phyloP scores from a whole-genome alignment of 164 flowering plant genomes.

The Chimonanthus salicifolius region DNA sequence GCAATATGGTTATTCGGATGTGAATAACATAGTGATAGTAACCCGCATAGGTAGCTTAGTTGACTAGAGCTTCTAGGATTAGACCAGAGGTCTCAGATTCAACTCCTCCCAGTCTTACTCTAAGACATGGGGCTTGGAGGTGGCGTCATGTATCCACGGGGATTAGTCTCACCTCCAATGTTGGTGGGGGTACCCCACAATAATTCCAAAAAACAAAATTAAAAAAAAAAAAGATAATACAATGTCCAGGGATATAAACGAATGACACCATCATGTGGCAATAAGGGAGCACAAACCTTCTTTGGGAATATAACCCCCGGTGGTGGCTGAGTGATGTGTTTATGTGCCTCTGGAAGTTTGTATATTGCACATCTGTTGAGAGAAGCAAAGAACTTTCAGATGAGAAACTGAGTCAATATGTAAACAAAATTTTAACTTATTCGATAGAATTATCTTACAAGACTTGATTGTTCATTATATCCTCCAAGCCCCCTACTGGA shows the following conservation, averaged over 20 bases:
- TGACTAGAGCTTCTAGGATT: not conserved
- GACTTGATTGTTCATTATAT: slow-evolving; percentile 84
- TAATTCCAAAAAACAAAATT: not conserved
- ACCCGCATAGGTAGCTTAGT: not conserved
- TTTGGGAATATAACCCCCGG: slow-evolving; percentile 70
- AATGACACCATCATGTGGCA: not conserved
- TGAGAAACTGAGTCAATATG: not conserved
- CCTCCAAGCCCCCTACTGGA: slow-evolving; percentile 72
- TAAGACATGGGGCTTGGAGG: too few species aligned
- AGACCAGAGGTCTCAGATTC: too few species aligned
- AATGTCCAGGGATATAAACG: not conserved
- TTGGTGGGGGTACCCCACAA: too few species aligned
- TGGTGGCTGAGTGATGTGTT: slow-evolving; percentile 77
- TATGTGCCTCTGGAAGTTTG: slow-evolving; percentile 72
- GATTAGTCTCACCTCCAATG: too few species aligned
- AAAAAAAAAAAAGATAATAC: not conserved
- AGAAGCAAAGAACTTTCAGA: slow-evolving; percentile 4
- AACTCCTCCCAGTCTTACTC: too few species aligned
- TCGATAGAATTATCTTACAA: slow-evolving; percentile 42
- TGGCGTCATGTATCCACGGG: too few species aligned
- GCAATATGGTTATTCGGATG: not conserved
- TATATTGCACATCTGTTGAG: slow-evolving; percentile 72
- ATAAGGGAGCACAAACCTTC: slow-evolving; percentile 44
- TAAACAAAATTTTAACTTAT: not conserved
- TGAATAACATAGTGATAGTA: not conserved